phyloP scores from a whole-genome alignment of 2,329 filamentous ascomycete species.

The Calonectria montana region DNA sequence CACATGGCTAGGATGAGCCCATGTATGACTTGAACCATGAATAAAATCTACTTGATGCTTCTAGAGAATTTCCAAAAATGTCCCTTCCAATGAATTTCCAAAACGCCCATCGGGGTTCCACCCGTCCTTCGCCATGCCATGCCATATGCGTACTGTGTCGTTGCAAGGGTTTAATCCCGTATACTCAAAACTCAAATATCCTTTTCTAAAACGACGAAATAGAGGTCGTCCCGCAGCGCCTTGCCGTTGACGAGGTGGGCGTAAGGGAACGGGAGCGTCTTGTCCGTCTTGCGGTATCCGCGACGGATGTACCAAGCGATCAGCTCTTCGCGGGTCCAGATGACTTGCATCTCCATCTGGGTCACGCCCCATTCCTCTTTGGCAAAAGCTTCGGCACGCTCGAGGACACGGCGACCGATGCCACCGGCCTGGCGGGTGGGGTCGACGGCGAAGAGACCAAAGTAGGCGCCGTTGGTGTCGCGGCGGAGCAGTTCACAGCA shows the following conservation, averaged over 20 bases:
- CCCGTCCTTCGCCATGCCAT: not conserved
- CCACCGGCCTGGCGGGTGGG: conserved; percentile 56
- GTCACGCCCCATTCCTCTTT: conserved; percentile 45
- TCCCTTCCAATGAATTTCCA: not conserved
- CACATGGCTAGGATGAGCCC: conserved; percentile 28
- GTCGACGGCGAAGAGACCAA: conserved; percentile 62
- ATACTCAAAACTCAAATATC: conserved; percentile 35
- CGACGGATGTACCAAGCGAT: conserved; percentile 58
- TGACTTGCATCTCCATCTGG: conserved; percentile 57
- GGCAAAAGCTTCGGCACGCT: conserved; percentile 53
- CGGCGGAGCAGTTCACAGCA: conserved; percentile 57
- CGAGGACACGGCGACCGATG: conserved; percentile 55
- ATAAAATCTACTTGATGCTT: conserved; percentile 15
- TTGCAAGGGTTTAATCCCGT: not conserved
- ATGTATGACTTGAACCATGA: conserved; percentile 27
- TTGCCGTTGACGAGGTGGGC: conserved; percentile 48
- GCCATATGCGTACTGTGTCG: not conserved
- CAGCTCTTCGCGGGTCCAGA: conserved; percentile 56
- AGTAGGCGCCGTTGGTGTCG: conserved; percentile 49
- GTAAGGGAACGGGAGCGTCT: conserved; percentile 57
- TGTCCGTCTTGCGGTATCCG: conserved; percentile 55
- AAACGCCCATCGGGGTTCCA: not conserved
- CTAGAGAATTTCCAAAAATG: not conserved
- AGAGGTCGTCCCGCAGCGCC: conserved; percentile 56
- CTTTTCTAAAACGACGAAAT: conserved; percentile 56